Evolutionary conservation across 1,284 basidiomycete genomes (phyloP), one percentile per base, ranked within the genome.

Genomic region (Crepidotus sp.): DNA sequence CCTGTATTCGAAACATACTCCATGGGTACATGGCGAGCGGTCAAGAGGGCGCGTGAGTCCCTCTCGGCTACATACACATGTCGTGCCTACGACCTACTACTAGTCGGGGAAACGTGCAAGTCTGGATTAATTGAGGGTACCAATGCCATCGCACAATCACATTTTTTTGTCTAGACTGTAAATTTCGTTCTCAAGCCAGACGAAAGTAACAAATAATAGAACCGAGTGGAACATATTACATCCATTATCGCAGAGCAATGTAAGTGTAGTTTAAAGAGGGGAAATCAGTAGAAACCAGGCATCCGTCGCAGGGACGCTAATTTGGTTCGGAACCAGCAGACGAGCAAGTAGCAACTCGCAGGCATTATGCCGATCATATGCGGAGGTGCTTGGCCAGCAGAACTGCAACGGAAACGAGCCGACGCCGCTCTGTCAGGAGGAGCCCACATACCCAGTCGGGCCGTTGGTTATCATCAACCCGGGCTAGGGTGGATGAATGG

Each of bases 401-500:
- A 50, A 32, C 47, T 49, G 36, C 29, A 19, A 10, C 13, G 18
- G 9, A 36, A 30, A 8, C 42, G n/a, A 48, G 46, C 25, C 8
- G 22, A 22, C 13, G 18, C 32, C 2, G 27, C 14, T 17, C 14
- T 4, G 18, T n/a, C 0, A 4, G 7, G 14, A 10, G 8, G 7
- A 27, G 13, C 30, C 37, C 18, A 35, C 42, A 14, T 40, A 47
- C 41, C 49, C 49, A 35, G 50, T 45, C 41, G 50, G 47, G 75
- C 81, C 83, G 55, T 86, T 84, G 15, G 84, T 88, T 42, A 88
- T 66, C 54, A 85, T 66, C 19, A 82, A 60, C n/a, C n/a, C n/a
- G n/a, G n/a, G 31, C 75, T 79, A 48, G 87, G 87, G 61, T 85
- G 84, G 61, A 90, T 88, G 52, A 90, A 88, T 7, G 84, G 84